A percentile compares a stretch with the other conserved stretches of the same genome.
Conservation (phyloP, 1,139 yeast genomes). For the Taphrina communis region DNA sequence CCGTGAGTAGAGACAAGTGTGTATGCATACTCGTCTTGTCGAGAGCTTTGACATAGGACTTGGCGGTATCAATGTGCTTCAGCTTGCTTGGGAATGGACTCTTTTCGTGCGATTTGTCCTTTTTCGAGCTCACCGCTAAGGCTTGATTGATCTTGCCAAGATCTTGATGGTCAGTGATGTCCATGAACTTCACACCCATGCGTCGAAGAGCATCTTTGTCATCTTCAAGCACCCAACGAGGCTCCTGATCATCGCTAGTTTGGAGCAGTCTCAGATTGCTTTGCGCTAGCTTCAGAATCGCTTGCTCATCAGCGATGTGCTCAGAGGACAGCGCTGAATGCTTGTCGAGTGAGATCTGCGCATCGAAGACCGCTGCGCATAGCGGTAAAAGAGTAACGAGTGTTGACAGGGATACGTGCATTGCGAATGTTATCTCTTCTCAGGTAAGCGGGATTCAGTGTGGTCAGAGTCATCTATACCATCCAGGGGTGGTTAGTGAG, state of each 20-base stretch:
- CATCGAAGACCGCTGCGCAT: not conserved
- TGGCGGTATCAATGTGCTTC: slow-evolving; percentile 56
- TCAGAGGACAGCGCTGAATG: slow-evolving; percentile 5
- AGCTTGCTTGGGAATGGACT: slow-evolving; percentile 60
- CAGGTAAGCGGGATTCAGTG: too few species aligned
- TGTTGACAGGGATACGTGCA: slow-evolving; percentile 1
- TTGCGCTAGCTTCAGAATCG: slow-evolving; percentile 14
- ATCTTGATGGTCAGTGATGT: slow-evolving; percentile 62
- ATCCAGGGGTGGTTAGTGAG: not conserved
- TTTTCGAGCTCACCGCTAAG: slow-evolving; percentile 46
- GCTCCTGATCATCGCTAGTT: slow-evolving; percentile 11
- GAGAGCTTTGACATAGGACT: slow-evolving; percentile 55
- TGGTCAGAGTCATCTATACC: too few species aligned
- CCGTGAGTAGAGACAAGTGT: slow-evolving; percentile 67
- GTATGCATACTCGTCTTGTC: slow-evolving; percentile 59
- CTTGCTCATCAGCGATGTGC: slow-evolving; percentile 5
- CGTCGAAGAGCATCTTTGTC: slow-evolving; percentile 64
- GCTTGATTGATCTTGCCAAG: slow-evolving; percentile 35
- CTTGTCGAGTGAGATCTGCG: not conserved
- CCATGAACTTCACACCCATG: slow-evolving; percentile 67
- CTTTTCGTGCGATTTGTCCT: slow-evolving; percentile 1
- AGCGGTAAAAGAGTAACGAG: slow-evolving; percentile 10
- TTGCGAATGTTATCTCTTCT: not conserved
- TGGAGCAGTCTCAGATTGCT: slow-evolving; percentile 23
- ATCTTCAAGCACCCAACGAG: slow-evolving; percentile 58